These are phyloP conservation scores for Aspergillus ostianus DNA, from an alignment of 495 filamentous ascomycete species.

Conservation along the genomic window DNA sequence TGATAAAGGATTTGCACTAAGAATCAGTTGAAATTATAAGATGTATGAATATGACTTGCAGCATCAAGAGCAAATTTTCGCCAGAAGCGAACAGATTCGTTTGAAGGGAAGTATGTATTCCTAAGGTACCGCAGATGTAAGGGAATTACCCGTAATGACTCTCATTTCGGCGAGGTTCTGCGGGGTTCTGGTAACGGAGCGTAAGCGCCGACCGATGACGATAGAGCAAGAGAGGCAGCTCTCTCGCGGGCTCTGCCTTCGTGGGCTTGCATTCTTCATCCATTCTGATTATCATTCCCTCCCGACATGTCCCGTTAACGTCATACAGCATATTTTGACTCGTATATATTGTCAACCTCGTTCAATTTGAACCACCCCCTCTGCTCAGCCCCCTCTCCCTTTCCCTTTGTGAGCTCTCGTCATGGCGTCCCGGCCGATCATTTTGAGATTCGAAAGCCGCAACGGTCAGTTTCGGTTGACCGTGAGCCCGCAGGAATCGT, in stretches of 20 bases:
- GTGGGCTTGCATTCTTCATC: background rate
- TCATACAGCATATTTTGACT: background rate
- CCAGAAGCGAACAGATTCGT: background rate
- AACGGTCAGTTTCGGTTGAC: slow-evolving; percentile 56
- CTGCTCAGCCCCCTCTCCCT: background rate
- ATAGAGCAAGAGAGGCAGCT: slow-evolving; percentile 10
- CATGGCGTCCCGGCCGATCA: slow-evolving; percentile 47
- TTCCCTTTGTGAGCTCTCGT: slow-evolving; percentile 7
- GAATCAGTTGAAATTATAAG: background rate
- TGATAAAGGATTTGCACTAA: background rate
- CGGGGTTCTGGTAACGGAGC: slow-evolving; percentile 4
- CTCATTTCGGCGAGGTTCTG: background rate
- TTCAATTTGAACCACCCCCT: background rate
- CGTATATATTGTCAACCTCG: background rate
- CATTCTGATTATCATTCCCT: background rate
- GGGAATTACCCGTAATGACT: background rate
- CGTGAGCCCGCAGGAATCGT: slow-evolving; percentile 45
- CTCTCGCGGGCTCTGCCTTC: slow-evolving; percentile 4
- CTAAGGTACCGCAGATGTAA: too few species aligned
- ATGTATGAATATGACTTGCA: background rate
- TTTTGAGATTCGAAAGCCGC: slow-evolving; percentile 54
- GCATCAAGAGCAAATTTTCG: too few species aligned
- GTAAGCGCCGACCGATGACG: slow-evolving; percentile 16
- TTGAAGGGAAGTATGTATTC: too few species aligned
- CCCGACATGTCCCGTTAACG: background rate